These are phyloP conservation scores for Eleusine indica DNA, from an alignment of 176 grass and related monocot genomes.

Conservation along the genomic window DNA sequence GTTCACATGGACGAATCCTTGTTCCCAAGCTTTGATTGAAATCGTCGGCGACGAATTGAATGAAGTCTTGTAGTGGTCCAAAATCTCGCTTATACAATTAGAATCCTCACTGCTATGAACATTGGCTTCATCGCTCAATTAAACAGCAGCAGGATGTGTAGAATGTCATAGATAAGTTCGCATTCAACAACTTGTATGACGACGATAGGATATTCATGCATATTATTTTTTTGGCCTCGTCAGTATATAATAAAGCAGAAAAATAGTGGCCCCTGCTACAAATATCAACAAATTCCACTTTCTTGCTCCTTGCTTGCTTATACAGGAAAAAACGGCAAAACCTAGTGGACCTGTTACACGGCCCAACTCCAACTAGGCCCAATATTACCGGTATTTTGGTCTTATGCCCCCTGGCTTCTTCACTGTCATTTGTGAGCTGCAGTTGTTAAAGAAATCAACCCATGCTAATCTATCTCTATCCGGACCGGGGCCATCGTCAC, in stretches of 20 bases:
- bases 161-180: background rate
- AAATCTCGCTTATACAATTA: background rate
- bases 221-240: background rate
- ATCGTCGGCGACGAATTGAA: background rate
- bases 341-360: background rate
- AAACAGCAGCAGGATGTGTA: background rate
- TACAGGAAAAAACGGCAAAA: no score
- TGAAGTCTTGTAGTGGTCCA: background rate
- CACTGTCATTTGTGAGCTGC: background rate
- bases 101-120: background rate
- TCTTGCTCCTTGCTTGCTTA: no score
- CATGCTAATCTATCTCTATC: slow-evolving; percentile 12
- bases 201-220: background rate
- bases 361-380: background rate
- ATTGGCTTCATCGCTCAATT: background rate
- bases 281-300: background rate
- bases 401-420: background rate
- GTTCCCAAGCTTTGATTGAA: slow-evolving; percentile 69
- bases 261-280: background rate
- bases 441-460: background rate
- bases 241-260: background rate
- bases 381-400: background rate
- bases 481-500: background rate
- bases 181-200: background rate
- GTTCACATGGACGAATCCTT: slow-evolving; percentile 40